Conservation (phyloP, 2,329 filamentous ascomycete genomes). For the Stagonosporopsis cucurbitacearum region DNA sequence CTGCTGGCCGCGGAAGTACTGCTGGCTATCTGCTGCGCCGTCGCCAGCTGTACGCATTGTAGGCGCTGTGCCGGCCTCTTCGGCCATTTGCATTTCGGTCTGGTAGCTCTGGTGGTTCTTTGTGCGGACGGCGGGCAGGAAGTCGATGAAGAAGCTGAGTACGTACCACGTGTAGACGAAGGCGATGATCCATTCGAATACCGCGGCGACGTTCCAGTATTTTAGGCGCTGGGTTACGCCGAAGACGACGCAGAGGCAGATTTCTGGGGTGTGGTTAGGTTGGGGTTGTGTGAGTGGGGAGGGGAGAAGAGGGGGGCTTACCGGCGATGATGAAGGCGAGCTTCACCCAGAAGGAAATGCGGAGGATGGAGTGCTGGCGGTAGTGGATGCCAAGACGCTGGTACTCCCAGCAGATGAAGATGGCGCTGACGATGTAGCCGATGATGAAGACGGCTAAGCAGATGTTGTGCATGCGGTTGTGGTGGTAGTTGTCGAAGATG, state of each 20-base stretch:
- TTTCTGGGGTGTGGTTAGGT: slow-evolving; percentile 56
- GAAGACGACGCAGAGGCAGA: slow-evolving; percentile 77
- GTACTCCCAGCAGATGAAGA: slow-evolving; percentile 91
- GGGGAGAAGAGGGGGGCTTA: not conserved
- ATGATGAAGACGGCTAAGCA: slow-evolving; percentile 84
- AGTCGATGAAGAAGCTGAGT: slow-evolving; percentile 84
- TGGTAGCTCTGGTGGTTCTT: slow-evolving; percentile 52
- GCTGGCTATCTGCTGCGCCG: slow-evolving; percentile 33
- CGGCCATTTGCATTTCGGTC: slow-evolving; percentile 46
- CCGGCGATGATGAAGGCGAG: slow-evolving; percentile 76
- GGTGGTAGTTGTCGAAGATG: slow-evolving; percentile 80
- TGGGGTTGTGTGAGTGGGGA: not conserved
- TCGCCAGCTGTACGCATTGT: slow-evolving; percentile 25
- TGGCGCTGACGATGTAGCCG: slow-evolving; percentile 83
- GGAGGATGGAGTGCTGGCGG: slow-evolving; percentile 75
- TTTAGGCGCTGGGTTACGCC: slow-evolving; percentile 60
- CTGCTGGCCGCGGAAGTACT: slow-evolving; percentile 35
- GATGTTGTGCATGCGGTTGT: slow-evolving; percentile 72
- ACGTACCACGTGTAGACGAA: slow-evolving; percentile 90
- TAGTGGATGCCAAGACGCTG: slow-evolving; percentile 82
- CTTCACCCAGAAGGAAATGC: slow-evolving; percentile 86
- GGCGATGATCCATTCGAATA: slow-evolving; percentile 81
- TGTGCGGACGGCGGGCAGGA: slow-evolving; percentile 76
- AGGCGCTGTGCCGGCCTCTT: slow-evolving; percentile 23
- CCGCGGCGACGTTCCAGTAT: slow-evolving; percentile 70